Evolutionary conservation across 176 grass and related monocot genomes (phyloP), one percentile per base, ranked within the genome.

Genomic region (Dactylis glomerata): DNA sequence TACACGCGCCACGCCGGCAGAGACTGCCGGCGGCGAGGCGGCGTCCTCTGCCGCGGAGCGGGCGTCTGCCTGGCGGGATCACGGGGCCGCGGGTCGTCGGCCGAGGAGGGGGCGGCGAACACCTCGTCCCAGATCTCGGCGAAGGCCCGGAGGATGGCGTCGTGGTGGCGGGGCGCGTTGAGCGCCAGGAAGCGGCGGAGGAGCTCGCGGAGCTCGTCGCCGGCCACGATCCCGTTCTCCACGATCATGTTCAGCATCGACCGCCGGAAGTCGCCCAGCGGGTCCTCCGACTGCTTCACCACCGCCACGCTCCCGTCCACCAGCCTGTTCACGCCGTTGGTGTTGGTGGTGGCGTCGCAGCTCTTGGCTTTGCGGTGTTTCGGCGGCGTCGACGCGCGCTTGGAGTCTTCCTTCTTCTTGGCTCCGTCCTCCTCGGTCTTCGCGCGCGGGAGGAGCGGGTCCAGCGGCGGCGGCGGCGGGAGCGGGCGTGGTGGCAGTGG

Each of bases 161-260:
- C 80, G 75, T 97, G 92, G 84, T 97, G 92, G 22, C 41, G 82
- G 22, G 89, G 85, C 50, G 94, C 91, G 88, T 97, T 97, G 10
- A 97, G 87, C 5, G 88, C 80, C 11, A 97, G 94, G 88, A 97
- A 92, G 32, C 83, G 86, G 20, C 68, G 94, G 61, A 94, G 88
- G 78, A 97, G 89, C 87, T 92, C 89, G 30, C 86, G 78, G 80
- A 97, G 86, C 82, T 92, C 90, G 47, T 88, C 92, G 23, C 85
- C 69, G 33, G 79, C 77, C 17, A 84, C 86, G 28, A 97, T 94
- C 85, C 89, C 85, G 61, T 94, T 82, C 87, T 94, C 94, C 77
- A 90, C 83, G 63, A 97, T 92, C 90, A 97, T 90, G 71, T 94
- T 87, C 65, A 90, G 58, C 94, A 97, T 97, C 81, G 94, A 97